Percentiles rank a stretch among this genome's conserved stretches.
These are phyloP conservation scores for Dryas drummondii DNA, from an alignment of 306 rosid species.

Conservation along the genomic window DNA sequence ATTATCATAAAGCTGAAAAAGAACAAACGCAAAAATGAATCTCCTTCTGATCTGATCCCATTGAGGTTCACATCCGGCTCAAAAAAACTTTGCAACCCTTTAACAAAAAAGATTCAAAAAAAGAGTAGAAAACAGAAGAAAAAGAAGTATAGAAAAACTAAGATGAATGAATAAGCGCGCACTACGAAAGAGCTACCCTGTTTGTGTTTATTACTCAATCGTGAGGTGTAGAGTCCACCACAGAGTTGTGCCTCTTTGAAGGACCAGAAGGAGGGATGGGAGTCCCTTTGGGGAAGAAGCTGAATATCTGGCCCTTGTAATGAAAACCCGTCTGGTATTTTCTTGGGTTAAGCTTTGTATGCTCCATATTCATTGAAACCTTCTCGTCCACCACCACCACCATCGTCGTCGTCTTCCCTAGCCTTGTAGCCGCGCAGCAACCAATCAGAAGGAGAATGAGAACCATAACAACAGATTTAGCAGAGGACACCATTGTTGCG, in stretches of 20 bases:
- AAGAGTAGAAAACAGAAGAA: constrained; percentile 3
- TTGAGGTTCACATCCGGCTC: constrained; percentile 35
- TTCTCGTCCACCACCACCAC: constrained; percentile 13
- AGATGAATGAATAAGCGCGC: background rate
- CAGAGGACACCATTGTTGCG: constrained; percentile 43
- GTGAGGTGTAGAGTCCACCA: constrained; percentile 50
- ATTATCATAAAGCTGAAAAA: background rate
- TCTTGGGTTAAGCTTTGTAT: constrained; percentile 20
- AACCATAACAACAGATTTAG: constrained; percentile 28
- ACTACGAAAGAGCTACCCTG: background rate
- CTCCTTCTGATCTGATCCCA: constrained; percentile 24
- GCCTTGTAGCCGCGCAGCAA: constrained; percentile 58
- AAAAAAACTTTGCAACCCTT: constrained; percentile 22
- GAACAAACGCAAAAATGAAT: background rate
- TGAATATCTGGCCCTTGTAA: constrained; percentile 48
- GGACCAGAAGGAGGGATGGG: constrained; percentile 85
- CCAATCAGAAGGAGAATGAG: constrained; percentile 46
- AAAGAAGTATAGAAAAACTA: background rate
- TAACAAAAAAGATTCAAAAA: constrained; percentile 21
- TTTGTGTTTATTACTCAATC: constrained; percentile 34
- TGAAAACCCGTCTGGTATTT: constrained; percentile 23
- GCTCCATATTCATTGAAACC: constrained; percentile 6
- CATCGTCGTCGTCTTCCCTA: constrained; percentile 31
- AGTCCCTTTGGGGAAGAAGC: constrained; percentile 70
- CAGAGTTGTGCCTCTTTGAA: constrained; percentile 75